phyloP scores from a whole-genome alignment of 495 filamentous ascomycete genomes.

The Aspergillus baeticus region DNA sequence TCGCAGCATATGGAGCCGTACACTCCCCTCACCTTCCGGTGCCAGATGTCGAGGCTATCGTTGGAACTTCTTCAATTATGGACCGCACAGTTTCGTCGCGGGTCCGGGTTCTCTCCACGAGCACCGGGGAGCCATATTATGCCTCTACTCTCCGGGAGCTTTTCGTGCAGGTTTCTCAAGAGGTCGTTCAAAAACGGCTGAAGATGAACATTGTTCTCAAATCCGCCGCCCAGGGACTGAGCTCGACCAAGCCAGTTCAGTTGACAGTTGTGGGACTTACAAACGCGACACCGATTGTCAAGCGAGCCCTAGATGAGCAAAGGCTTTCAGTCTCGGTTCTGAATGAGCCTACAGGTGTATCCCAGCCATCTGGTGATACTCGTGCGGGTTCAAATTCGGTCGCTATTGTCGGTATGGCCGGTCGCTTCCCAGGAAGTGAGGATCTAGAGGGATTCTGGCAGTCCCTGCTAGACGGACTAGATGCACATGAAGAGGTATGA shows the following conservation, averaged over 20 bases:
- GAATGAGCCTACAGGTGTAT: not conserved
- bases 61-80: not conserved
- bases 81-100: not conserved
- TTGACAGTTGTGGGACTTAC: not conserved
- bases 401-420: slow-evolving; percentile 6
- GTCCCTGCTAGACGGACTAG: not conserved
- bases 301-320: not conserved
- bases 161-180: not conserved
- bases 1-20: not conserved
- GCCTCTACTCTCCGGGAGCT: not conserved
- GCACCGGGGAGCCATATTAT: not conserved
- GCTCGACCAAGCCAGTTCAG: not conserved
- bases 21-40: not conserved
- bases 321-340: not conserved
- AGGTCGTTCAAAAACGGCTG: not conserved
- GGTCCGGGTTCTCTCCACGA: not conserved
- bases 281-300: not conserved
- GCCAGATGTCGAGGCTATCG: not conserved
- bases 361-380: not conserved
- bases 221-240: not conserved
- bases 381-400: not conserved
- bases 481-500: slow-evolving; percentile 1
- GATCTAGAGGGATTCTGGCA: slow-evolving; percentile 7
- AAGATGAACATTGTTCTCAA: not conserved
- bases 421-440: slow-evolving; percentile 7